Percentiles rank a stretch among this genome's conserved stretches.
Evolutionary conservation across 495 filamentous ascomycete genomes (phyloP).

Genomic region (Penicillium parvum): DNA sequence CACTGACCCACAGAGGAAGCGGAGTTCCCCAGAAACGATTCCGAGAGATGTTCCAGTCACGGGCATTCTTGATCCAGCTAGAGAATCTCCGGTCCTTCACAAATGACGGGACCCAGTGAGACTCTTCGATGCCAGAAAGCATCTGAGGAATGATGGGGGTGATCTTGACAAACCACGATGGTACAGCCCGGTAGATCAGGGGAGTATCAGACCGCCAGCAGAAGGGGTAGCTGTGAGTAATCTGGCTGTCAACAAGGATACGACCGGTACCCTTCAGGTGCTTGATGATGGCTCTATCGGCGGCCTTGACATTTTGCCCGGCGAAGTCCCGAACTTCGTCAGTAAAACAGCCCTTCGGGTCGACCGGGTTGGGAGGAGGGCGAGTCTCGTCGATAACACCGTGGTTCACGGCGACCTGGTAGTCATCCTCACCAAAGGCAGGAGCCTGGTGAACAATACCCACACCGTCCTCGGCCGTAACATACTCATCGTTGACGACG

Average conservation of each 20-base stretch:
- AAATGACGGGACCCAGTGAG: constrained; percentile 89
- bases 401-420: constrained; percentile 69
- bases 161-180: constrained; percentile 93
- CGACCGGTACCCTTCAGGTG: constrained; percentile 76
- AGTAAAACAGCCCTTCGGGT: constrained; percentile 78
- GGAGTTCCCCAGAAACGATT: constrained; percentile 98
- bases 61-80: constrained; percentile 84
- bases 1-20: constrained; percentile 86
- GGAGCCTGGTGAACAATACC: constrained; percentile 96
- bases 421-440: constrained; percentile 96
- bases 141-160: constrained; percentile 81
- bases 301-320: constrained; percentile 88
- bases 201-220: constrained; percentile 96
- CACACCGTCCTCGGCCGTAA: constrained; percentile 88
- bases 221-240: constrained; percentile 92
- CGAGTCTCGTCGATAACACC: constrained; percentile 76
- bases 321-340: constrained; percentile 76
- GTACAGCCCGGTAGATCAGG: constrained; percentile 89
- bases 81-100: constrained; percentile 91
- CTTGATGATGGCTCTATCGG: constrained; percentile 94
- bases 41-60: constrained; percentile 94
- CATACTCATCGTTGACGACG: constrained; percentile 83
- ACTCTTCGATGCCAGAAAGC: constrained; percentile 81
- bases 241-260: constrained; percentile 81
- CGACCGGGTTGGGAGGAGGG: constrained; percentile 83